Base-by-base conservation (phyloP, 192 early-diverging fungal species). In the Allomyces javanicus region DNA sequence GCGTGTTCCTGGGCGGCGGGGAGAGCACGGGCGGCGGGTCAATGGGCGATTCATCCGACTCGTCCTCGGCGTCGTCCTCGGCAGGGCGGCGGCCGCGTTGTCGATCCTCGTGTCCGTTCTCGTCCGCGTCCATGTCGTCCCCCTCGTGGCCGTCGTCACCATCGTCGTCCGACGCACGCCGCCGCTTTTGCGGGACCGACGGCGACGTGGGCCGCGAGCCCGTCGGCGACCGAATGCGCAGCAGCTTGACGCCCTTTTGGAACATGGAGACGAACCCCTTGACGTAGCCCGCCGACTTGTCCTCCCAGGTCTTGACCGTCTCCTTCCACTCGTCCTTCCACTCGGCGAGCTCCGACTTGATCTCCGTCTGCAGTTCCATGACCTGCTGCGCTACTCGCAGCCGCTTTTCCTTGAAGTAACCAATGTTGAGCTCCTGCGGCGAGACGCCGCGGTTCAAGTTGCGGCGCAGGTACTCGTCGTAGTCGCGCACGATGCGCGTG, bases 361-460 rank as follows among this genome's bases (percentile, higher is more conserved):
- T n/a, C 50, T 58, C 50, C 3, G 12, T 58, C 3, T n/a, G 50
- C 17, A 58, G 21, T n/a, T 58, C 50, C 21, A 21, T n/a, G 17
- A 58, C 17, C 3, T 70, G 11, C 12, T n/a, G 17, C 24, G 12
- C 11, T 9, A 69, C 24, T 24, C 26, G n/a, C 33, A 62, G 64
- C 19, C 62, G 19, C 68, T 22, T 43, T 22, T 67, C 86, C 76
- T 87, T 88, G 65, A 91, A 74, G 69, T 89, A 91, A 6, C 83
- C 82, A 66, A 91, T 85, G 68, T 87, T 87, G 26, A 91, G 77
- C 19, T 91, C 89, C 72, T 86, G 89, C 62, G 86, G 82, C 50
- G 79, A 84, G 43, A 91, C 83, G 1, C 89, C 89, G 62, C 89
- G 80, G 73, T 89, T 88, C n/a, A 91, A 76, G 72, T 91, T 91